Evolutionary conservation across 192 early-diverging fungal species (phyloP).

Genomic region (Lobosporangium transversale): DNA sequence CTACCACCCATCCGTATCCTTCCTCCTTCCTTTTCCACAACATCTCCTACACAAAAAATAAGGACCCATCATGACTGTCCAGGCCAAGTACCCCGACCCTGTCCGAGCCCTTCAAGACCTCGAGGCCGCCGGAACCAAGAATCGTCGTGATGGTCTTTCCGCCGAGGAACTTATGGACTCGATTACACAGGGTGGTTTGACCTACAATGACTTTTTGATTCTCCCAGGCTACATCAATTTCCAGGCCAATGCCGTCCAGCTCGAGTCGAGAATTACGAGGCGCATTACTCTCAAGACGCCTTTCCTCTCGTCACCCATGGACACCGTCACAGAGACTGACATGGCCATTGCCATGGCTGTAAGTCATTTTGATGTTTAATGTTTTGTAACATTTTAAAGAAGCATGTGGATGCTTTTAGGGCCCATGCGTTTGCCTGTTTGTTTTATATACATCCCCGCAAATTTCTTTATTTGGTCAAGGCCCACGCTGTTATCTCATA

Average conservation of each 20-base stretch:
- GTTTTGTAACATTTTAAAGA: neutral
- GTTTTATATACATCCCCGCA: slow-evolving; percentile 39
- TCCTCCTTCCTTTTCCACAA: neutral
- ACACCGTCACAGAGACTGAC: slow-evolving; percentile 97
- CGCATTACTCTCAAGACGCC: slow-evolving; percentile 93
- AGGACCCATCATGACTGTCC: slow-evolving; percentile 31
- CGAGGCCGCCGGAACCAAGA: slow-evolving; percentile 37
- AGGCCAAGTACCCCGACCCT: slow-evolving; percentile 30
- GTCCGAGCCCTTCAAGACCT: slow-evolving; percentile 44
- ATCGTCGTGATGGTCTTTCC: slow-evolving; percentile 82
- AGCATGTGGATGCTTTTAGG: neutral
- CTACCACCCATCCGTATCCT: slow-evolving; percentile 9
- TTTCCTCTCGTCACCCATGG: slow-evolving; percentile 96
- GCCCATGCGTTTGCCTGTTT: neutral
- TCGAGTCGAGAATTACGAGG: slow-evolving; percentile 90
- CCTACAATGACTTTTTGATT: slow-evolving; percentile 99
- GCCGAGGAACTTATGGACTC: slow-evolving; percentile 87
- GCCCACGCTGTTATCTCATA: neutral
- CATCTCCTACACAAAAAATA: neutral
- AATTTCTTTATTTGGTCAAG: slow-evolving; percentile 48
- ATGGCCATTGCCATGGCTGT: slow-evolving; percentile 99
- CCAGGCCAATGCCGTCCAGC: slow-evolving; percentile 77
- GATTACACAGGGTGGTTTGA: slow-evolving; percentile 84
- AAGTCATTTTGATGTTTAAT: slow-evolving; percentile 45
- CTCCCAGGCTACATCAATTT: slow-evolving; percentile 97